Base-by-base conservation (phyloP, 129 eudicot species). In the Glebionis coronaria region DNA sequence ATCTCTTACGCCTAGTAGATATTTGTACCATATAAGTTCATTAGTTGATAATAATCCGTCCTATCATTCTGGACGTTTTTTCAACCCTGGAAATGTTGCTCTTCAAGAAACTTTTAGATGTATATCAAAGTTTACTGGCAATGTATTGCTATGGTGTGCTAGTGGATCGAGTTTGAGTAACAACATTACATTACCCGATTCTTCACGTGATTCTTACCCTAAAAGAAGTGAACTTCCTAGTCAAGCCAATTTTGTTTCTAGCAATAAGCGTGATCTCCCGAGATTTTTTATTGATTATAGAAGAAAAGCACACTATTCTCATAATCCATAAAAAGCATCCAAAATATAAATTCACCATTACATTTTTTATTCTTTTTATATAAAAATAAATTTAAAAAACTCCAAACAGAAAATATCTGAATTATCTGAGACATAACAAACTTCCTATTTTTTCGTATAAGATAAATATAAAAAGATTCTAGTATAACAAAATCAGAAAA, bases 101-200 rank as follows among this genome's bases (percentile, higher is more conserved):
- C 76, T 92, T 55, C 82, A 81, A 50, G 95, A 85, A 73, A 86
- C 94, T 66, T 78, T 81, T 56, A 83, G 66, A 50, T 71, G 80
- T 58, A 56, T 92, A 63, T 83, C 98, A 19, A 88, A 82, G 80
- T 72, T 76, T 75, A 78, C 96, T 10, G 91, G 91, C 19, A 80
- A 79, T 42, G 51, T 84, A 44, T 44, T 80, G 3, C 14, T 82
- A 52, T 80, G 96, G 84, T 69, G 80, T 72, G 83, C 91, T 10
- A 71, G 77, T 47, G 77, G 83, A n/a, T 74, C 87, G 19, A 78
- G 72, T 61, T 67, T 72, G 56, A 82, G 68, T 42, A 67, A n/a
- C n/a, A n/a, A n/a, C n/a, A n/a, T n/a, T n/a, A n/a, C n/a, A n/a
- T n/a, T n/a, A n/a, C n/a, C n/a, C n/a, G n/a, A n/a, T n/a, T n/a